Percentiles rank a stretch among this genome's conserved stretches.
Conservation (phyloP, 768 basidiomycete species). For the Tulasnella sp. region DNA sequence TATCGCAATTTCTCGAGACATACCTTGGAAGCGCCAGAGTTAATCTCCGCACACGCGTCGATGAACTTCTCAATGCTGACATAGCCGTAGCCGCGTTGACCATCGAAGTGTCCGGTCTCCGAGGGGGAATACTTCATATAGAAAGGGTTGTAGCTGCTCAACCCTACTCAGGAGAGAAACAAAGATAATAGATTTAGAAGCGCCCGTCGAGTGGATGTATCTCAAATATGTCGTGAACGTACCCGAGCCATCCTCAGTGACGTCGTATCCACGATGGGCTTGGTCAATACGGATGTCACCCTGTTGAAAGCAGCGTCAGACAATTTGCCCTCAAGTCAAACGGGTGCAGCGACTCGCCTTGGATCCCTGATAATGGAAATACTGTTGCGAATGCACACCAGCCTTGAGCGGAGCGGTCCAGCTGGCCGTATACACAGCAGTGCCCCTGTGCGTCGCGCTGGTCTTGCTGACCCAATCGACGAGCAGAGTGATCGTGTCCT, state of each 20-base stretch:
- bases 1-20: background rate
- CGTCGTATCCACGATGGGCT: constrained; percentile 87
- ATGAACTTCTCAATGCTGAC: constrained; percentile 88
- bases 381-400: constrained; percentile 83
- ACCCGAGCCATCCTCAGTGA: constrained; percentile 61
- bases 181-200: too few species aligned
- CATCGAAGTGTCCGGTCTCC: constrained; percentile 86
- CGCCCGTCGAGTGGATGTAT: too few species aligned
- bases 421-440: constrained; percentile 84
- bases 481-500: constrained; percentile 90
- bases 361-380: constrained; percentile 93
- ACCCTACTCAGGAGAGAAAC: background rate
- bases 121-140: constrained; percentile 95
- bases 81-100: constrained; percentile 84
- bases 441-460: constrained; percentile 67
- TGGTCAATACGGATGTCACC: constrained; percentile 90
- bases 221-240: too few species aligned
- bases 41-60: constrained; percentile 70
- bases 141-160: constrained; percentile 65
- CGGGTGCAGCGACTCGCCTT: constrained; percentile 40
- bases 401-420: constrained; percentile 89
- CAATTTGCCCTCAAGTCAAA: background rate
- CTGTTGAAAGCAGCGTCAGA: constrained; percentile 30
- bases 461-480: constrained; percentile 85
- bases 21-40: constrained; percentile 47